Base-by-base conservation (phyloP, 176 grass and related monocot species). In the Oryza glaberrima region DNA sequence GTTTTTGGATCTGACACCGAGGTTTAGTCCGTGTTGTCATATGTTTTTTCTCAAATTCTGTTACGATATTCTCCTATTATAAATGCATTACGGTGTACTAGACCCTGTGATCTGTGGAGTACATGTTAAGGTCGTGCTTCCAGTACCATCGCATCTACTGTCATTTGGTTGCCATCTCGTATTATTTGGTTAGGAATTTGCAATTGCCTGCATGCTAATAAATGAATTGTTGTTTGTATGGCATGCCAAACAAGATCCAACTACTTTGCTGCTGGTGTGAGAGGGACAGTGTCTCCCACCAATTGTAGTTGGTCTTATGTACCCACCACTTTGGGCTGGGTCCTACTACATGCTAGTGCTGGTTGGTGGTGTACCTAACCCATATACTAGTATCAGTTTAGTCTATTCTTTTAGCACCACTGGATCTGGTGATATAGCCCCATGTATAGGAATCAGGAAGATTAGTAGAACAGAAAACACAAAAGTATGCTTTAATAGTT, bases 1-100 rank as follows among this genome's bases (percentile, higher is more conserved):
- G 77, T 5, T 70, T 81, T 48, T 76, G 43, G 82, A 89, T 89
- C 82, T 65, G 77, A 2, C 49, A 34, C 34, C 5, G 87, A 73
- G 61, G 47, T 75, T 80, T 85, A 76, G 38, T 5, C 15, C 64
- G 11, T 11, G 34, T 44, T 35, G 19, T 44, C 17, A 5, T 79
- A 3, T 19, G 11, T 8, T 5, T 44, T 32, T 58, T 16, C 38
- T 28, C 2, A 25, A 14, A 12, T 40, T 58, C 1, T 67, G 56
- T 25, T 19, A 14, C 30, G 46, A 44, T 76, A 22, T 69, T 58
- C 25, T 69, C 45, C 20, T 32, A n/a, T 43, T 25, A n/a, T 43
- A 47, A 16, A 19, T 84, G 34, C 30, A 46, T n/a, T 22, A 22
- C 9, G 3, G 12, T 41, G 44, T n/a, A 56, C 6, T 36, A 38